These are phyloP conservation scores for Oleoguttula mirabilis DNA, from an alignment of 495 filamentous ascomycete genomes.

Conservation along the genomic window DNA sequence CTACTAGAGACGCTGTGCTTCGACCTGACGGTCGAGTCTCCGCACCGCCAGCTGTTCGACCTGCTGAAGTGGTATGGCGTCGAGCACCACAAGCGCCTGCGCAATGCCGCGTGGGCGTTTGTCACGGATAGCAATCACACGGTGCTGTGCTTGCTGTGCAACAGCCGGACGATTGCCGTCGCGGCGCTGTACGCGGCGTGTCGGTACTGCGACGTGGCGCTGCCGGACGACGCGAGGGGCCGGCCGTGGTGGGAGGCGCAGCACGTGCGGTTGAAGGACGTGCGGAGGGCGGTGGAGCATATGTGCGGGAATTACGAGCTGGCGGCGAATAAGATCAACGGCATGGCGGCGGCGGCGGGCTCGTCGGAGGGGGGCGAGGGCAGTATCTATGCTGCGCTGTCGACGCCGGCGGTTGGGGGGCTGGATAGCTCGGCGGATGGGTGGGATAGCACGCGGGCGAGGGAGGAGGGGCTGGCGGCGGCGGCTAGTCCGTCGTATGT, in stretches of 20 bases:
- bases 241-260: conserved; percentile 77
- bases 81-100: conserved; percentile 59
- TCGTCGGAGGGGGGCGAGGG: background rate
- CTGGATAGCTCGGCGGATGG: conserved; percentile 1
- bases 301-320: conserved; percentile 67
- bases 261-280: conserved; percentile 48
- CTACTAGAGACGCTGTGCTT: conserved; percentile 89
- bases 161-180: conserved; percentile 66
- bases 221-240: conserved; percentile 61
- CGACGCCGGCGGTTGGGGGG: conserved; percentile 4
- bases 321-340: conserved; percentile 37
- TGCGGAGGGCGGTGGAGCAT: conserved; percentile 53
- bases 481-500: background rate
- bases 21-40: conserved; percentile 75
- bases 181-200: conserved; percentile 77
- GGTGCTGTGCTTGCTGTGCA: conserved; percentile 69
- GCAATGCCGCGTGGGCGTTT: conserved; percentile 82
- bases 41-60: conserved; percentile 70
- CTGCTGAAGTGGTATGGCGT: conserved; percentile 56
- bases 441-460: conserved; percentile 12
- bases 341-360: background rate
- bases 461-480: background rate
- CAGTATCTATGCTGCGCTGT: conserved; percentile 28
- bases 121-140: conserved; percentile 81
- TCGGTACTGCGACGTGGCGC: conserved; percentile 51